These are phyloP conservation scores for Brassica cretica DNA, from an alignment of 345 rosid genomes.

Conservation along the genomic window DNA sequence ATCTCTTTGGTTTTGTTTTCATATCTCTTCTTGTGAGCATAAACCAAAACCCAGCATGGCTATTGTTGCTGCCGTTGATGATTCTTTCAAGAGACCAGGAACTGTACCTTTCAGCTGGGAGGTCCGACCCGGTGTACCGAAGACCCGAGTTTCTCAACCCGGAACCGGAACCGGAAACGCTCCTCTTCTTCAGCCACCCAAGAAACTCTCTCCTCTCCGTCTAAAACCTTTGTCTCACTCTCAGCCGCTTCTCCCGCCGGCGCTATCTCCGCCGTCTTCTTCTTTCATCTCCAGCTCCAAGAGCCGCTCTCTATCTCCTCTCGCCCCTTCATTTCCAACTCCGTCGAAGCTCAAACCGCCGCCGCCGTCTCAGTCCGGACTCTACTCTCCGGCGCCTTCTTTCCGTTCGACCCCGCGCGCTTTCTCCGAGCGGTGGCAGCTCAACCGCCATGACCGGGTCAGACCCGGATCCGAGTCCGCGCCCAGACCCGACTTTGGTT, in stretches of 20 bases:
- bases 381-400: slow-evolving; percentile 51
- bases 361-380: slow-evolving; percentile 58
- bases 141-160: slow-evolving; percentile 35
- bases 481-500: not conserved
- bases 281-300: slow-evolving; percentile 36
- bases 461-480: slow-evolving; percentile 45
- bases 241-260: slow-evolving; percentile 35
- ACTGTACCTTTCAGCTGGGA: slow-evolving; percentile 93
- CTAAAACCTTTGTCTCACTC: slow-evolving; percentile 38
- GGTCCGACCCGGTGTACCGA: slow-evolving; percentile 95
- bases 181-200: slow-evolving; percentile 29
- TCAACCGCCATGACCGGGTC: slow-evolving; percentile 44
- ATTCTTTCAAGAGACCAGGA: slow-evolving; percentile 81
- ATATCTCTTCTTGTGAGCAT: slow-evolving; percentile 10
- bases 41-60: slow-evolving; percentile 10
- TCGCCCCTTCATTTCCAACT: slow-evolving; percentile 30
- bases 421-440: slow-evolving; percentile 60
- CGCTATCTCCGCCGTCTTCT: slow-evolving; percentile 37
- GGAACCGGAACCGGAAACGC: not conserved
- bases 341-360: slow-evolving; percentile 65
- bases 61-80: slow-evolving; percentile 44
- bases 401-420: slow-evolving; percentile 63
- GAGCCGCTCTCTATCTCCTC: slow-evolving; percentile 38
- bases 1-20: not conserved
- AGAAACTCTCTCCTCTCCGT: slow-evolving; percentile 42